Evolutionary conservation across 208 protist genomes (phyloP), one percentile per base, ranked within the genome.

Genomic region (Herpetomonas tarakana): DNA sequence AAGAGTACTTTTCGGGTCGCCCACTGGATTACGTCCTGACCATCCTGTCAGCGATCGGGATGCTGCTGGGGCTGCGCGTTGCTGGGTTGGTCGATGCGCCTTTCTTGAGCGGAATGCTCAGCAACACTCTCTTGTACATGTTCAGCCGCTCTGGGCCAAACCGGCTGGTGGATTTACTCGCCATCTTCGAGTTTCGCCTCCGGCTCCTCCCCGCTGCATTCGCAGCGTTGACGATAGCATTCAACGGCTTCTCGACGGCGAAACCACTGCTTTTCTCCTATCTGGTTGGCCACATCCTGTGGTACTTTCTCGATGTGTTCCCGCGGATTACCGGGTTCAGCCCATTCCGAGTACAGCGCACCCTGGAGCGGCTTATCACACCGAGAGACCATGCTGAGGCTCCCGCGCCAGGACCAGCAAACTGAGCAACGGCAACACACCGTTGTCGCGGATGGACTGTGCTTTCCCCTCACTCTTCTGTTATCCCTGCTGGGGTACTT

Each of bases 241-340:
- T 76, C 58, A 54, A 76, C 21, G 64, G 46, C 0, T 18, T 59
- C 0, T 62, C 61, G 4, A 58, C 65, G 19, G 38, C 84, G 14
- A 60, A 65, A 24, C 57, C 65, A 30, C 62, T 85, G 12, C n/a
- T 93, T 1, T 28, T 88, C 16, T 73, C 71, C 38, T 76, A 74
- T 39, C 6, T 79, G 39, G 70, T 92, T 24, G 89, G 85, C 0
- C 89, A 95, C 49, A 46, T 86, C 1, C 62, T 93, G 44, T 95
- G 85, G 80, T 95, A 87, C 55, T 50, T 92, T 14, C 58, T 91
- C 7, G 86, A 93, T 44, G 79, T 95, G n/a, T 88, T 95, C 65
- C 89, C 89, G 18, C 81, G 82, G 31, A 95, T 95, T 49, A 91
- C 85, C 19, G 86, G 77, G 3, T 24, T 87, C 16, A 62, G 81